Evolutionary conservation across 2,329 filamentous ascomycete genomes (phyloP).

Genomic region (Dryadomyces sulphureus): DNA sequence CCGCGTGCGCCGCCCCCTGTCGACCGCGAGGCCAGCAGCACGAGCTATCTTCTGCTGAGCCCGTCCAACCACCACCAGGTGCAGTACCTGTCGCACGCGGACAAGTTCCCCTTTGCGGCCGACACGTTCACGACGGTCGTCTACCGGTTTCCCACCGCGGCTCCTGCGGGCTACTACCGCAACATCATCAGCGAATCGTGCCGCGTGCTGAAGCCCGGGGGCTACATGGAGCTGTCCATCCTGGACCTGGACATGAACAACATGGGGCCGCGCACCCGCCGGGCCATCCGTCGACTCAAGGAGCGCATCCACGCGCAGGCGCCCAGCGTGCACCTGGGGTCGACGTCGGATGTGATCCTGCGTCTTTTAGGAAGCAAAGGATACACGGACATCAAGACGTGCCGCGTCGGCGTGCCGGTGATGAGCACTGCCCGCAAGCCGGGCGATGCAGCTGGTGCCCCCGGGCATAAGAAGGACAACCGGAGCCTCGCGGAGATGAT

Average conservation of each 20-base stretch:
- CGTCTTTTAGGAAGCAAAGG: slow-evolving; percentile 53
- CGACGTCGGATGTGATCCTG: slow-evolving; percentile 46
- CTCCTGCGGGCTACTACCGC: slow-evolving; percentile 52
- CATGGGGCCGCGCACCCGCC: slow-evolving; percentile 59
- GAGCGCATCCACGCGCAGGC: slow-evolving; percentile 50
- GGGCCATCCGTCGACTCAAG: slow-evolving; percentile 56
- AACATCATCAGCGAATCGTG: slow-evolving; percentile 62
- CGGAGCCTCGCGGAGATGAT: slow-evolving; percentile 57
- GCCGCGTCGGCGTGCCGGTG: slow-evolving; percentile 64
- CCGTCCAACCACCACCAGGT: slow-evolving; percentile 64
- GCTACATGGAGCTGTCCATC: slow-evolving; percentile 64
- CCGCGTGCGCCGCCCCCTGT: slow-evolving; percentile 36
- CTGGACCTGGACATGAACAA: slow-evolving; percentile 71
- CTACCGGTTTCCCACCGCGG: slow-evolving; percentile 59
- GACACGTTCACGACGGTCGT: slow-evolving; percentile 66
- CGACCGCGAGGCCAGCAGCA: slow-evolving; percentile 25
- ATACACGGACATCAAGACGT: slow-evolving; percentile 59
- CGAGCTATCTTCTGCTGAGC: slow-evolving; percentile 35
- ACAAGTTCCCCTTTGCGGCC: slow-evolving; percentile 59
- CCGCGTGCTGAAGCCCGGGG: slow-evolving; percentile 62
- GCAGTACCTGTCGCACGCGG: slow-evolving; percentile 45
- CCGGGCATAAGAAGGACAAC: slow-evolving; percentile 28
- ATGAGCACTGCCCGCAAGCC: slow-evolving; percentile 31
- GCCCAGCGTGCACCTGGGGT: slow-evolving; percentile 43
- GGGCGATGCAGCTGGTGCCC: slow-evolving; percentile 6